Conservation (phyloP, 2,329 filamentous ascomycete species). For the Neofusicoccum laricinum region DNA sequence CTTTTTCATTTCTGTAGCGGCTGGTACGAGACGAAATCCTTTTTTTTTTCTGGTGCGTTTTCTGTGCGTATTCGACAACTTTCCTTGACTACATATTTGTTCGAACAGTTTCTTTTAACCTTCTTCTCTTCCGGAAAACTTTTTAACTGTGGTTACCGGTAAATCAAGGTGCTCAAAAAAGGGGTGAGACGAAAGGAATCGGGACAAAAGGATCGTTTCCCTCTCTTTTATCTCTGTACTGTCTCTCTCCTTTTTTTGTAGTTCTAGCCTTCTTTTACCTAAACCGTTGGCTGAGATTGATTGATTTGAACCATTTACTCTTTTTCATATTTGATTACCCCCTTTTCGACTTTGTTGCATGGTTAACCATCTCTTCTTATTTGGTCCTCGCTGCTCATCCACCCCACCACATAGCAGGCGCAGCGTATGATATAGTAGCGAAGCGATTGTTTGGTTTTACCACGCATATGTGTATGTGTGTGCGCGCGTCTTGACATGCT, state of each 20-base stretch:
- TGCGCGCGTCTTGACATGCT: not conserved
- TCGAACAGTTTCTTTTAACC: not conserved
- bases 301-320: not conserved
- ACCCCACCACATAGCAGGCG: not conserved
- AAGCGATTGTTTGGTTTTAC: not conserved
- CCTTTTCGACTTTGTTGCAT: not conserved
- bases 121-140: not conserved
- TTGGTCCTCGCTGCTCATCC: not conserved
- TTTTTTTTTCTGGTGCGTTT: not conserved
- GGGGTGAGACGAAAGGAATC: not conserved
- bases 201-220: not conserved
- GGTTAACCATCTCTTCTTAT: not conserved
- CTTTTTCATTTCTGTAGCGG: not conserved
- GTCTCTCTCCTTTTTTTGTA: not conserved
- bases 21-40: not conserved
- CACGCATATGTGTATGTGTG: too few species aligned
- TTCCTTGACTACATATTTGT: conserved; percentile 4
- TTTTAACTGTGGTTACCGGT: not conserved
- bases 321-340: not conserved
- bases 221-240: not conserved
- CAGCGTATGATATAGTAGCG: not conserved
- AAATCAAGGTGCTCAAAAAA: not conserved
- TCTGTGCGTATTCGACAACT: conserved; percentile 5
- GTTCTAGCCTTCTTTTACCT: not conserved
- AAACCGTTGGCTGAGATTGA: not conserved